Evolutionary conservation across 176 grass and related monocot species (phyloP).

Genomic region (Rhipidocladum racemiflorum): DNA sequence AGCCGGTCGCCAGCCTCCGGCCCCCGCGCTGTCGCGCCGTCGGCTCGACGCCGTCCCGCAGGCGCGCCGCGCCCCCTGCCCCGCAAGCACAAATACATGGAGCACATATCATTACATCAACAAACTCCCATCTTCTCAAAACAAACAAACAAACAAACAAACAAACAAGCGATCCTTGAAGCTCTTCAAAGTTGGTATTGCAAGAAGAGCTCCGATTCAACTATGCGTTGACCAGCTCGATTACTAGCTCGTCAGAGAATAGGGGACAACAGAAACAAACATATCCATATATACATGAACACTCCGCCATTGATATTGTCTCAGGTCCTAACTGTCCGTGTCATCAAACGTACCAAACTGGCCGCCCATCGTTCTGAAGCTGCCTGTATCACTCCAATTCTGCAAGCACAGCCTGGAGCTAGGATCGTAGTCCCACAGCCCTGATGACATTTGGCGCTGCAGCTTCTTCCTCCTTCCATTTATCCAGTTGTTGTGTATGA

Average conservation of each 20-base stretch:
- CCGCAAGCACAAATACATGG: too few species aligned
- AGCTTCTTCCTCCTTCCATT: slow-evolving; percentile 69
- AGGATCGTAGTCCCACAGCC: slow-evolving; percentile 82
- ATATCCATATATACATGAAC: not conserved
- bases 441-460: slow-evolving; percentile 51
- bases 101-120: not conserved
- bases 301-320: not conserved
- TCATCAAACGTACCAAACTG: not conserved
- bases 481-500: slow-evolving; percentile 94
- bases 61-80: too few species aligned
- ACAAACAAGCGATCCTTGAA: not conserved
- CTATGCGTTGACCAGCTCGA: not conserved
- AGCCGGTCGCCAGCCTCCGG: too few species aligned
- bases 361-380: not conserved
- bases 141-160: not conserved
- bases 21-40: too few species aligned
- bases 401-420: slow-evolving; percentile 63
- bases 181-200: not conserved
- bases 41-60: too few species aligned
- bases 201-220: not conserved
- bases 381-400: slow-evolving; percentile 39
- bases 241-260: too few species aligned
- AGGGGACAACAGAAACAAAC: not conserved
- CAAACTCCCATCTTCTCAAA: not conserved
- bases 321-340: not conserved